Evolutionary conservation across 2,329 filamentous ascomycete genomes (phyloP).

Genomic region (Pseudocercospora musae): DNA sequence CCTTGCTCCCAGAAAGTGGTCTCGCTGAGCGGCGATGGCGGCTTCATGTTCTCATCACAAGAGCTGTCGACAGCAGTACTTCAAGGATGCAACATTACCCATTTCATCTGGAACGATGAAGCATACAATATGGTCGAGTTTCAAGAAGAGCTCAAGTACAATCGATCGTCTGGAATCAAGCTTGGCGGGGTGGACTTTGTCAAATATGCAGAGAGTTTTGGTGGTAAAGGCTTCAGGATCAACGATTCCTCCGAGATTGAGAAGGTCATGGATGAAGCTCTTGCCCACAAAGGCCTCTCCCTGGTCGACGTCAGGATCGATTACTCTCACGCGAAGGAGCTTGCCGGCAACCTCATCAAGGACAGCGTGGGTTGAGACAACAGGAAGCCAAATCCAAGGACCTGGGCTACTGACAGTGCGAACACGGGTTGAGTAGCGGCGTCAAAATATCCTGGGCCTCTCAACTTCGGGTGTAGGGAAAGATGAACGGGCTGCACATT

Average conservation of each 20-base stretch:
- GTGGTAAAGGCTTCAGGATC: slow-evolving; percentile 46
- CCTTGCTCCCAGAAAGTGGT: slow-evolving; percentile 47
- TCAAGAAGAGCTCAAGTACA: slow-evolving; percentile 51
- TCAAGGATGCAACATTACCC: slow-evolving; percentile 49
- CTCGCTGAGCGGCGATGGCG: slow-evolving; percentile 47
- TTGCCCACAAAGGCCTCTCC: slow-evolving; percentile 43
- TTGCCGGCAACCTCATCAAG: slow-evolving; percentile 42
- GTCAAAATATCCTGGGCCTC: neutral
- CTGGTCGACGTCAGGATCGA: slow-evolving; percentile 50
- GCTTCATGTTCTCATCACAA: slow-evolving; percentile 50
- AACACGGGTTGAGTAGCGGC: neutral
- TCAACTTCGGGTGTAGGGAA: neutral
- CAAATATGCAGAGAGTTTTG: slow-evolving; percentile 48
- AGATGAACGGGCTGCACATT: neutral
- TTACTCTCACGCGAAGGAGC: slow-evolving; percentile 42
- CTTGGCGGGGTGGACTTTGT: slow-evolving; percentile 50
- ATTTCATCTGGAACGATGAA: slow-evolving; percentile 52
- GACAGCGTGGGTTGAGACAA: slow-evolving; percentile 32
- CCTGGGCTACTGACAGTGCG: neutral
- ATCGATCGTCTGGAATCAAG: slow-evolving; percentile 44
- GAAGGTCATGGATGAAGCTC: slow-evolving; percentile 43
- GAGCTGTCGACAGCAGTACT: slow-evolving; percentile 48
- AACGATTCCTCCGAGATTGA: slow-evolving; percentile 41
- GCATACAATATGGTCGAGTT: slow-evolving; percentile 52
- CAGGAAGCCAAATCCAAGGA: neutral